Conservation (phyloP, 208 protist species). For the Crithidia fasciculata region DNA sequence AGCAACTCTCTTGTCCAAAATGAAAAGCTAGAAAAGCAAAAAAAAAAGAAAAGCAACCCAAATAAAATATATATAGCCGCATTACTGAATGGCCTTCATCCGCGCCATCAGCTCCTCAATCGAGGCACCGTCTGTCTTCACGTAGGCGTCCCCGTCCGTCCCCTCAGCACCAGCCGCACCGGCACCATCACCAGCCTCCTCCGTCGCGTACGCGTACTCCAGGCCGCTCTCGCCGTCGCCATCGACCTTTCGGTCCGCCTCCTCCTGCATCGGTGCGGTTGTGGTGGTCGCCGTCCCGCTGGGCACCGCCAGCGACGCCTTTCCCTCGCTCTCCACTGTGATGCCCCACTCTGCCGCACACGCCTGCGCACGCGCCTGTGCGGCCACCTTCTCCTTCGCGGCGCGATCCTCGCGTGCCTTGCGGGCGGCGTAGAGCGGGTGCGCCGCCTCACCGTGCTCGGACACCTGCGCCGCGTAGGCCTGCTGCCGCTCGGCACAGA, state of each 20-base stretch:
- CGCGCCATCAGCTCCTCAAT: conserved; percentile 78
- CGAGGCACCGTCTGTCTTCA: conserved; percentile 33
- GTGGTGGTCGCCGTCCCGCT: background rate
- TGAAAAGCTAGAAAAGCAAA: no score
- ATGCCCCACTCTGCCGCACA: conserved; percentile 86
- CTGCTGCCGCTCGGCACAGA: conserved; percentile 76
- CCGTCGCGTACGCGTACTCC: conserved; percentile 48
- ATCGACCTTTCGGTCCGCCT: background rate
- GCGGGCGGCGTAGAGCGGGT: conserved; percentile 61
- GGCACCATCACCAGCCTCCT: conserved; percentile 1
- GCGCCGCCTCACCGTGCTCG: conserved; percentile 49
- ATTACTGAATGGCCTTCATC: conserved; percentile 60
- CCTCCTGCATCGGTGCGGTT: background rate
- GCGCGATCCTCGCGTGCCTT: conserved; percentile 50
- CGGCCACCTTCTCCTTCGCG: conserved; percentile 40
- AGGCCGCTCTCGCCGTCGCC: conserved; percentile 20
- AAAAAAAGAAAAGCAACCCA: background rate
- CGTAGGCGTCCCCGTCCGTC: conserved; percentile 18
- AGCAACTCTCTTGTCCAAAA: no score
- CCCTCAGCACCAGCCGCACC: background rate
- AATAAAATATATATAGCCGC: background rate
- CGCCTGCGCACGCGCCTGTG: conserved; percentile 49
- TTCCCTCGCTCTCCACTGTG: conserved; percentile 55
- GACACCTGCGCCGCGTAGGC: conserved; percentile 54
- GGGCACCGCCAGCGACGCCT: conserved; percentile 32